Evolutionary conservation across 2,329 filamentous ascomycete species (phyloP), one percentile per base, ranked within the genome.

Genomic region (Xylaria multiplex): DNA sequence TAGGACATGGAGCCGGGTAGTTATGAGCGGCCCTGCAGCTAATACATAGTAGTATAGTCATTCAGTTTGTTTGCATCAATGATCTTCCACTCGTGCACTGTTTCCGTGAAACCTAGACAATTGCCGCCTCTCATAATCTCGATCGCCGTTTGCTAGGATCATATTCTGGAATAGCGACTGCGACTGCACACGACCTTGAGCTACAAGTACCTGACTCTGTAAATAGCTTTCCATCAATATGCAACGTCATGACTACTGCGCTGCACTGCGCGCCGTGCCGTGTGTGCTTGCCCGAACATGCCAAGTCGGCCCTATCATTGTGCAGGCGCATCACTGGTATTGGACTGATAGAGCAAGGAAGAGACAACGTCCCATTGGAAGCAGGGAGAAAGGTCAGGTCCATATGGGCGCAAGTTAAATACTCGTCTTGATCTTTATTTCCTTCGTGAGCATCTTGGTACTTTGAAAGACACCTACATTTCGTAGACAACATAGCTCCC

Each of bases 221-320:
- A n/a, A 6, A 40, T 14, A 43, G 24, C 22, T 55, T 13, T 8
- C 35, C 7, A 6, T 42, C 52, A 7, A 27, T 37, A 16, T 55
- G 55, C 43, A 58, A 58, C 55, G 55, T 58, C 55, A 48, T 58
- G n/a, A 58, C 27, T 46, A 27, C 9, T 22, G 9, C n/a, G 14
- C 22, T 42, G 22, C 13, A 13, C 37, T 40, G 13, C 13, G 37
- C 4, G 9, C 9, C 13, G 37, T 35, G 27, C 27, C 27, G 27
- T 27, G 27, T 35, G 37, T 43, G 6, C 37, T 42, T 55, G 30
- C 24, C 53, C 37, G 37, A 43, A 8, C 22, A 40, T 14, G 53
- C 53, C 37, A 42, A 43, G 53, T 55, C 22, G 19, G n/a, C 6
- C 24, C 45, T 43, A 7, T 13, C 16, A 19, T 45, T 30, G 22